Percentiles rank a stretch among this genome's conserved stretches.
phyloP scores from a whole-genome alignment of 208 protist genomes.

The Crithidia bombi region DNA sequence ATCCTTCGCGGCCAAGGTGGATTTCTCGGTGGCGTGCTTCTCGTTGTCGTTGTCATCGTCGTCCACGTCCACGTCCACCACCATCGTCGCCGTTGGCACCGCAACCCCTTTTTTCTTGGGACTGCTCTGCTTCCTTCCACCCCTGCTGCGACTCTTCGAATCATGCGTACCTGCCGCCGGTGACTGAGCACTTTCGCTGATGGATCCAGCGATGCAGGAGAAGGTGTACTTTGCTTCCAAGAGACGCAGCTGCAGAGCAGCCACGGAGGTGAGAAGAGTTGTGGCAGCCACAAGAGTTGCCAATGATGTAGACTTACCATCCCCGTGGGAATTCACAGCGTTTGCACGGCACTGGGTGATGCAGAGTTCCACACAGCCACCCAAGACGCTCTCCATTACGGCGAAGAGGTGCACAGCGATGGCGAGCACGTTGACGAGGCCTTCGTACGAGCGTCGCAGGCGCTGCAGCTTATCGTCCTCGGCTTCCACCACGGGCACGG shows the following conservation, averaged over 20 bases:
- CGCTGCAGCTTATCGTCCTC: not conserved
- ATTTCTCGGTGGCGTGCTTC: not conserved
- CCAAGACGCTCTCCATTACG: conserved; percentile 1
- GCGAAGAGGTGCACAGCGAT: conserved; percentile 16
- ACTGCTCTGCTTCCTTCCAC: not conserved
- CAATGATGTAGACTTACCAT: not conserved
- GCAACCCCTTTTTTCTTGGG: conserved; percentile 1
- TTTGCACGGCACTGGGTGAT: not conserved
- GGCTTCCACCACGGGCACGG: not conserved
- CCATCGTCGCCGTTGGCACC: not conserved
- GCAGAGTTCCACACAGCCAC: not conserved
- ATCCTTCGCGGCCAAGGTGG: not conserved
- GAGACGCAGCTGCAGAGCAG: conserved; percentile 3
- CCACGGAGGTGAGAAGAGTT: not conserved
- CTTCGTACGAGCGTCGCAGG: conserved; percentile 20
- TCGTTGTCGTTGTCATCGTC: not conserved
- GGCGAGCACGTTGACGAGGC: conserved; percentile 10
- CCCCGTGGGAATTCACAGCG: not conserved
- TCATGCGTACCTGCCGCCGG: not conserved
- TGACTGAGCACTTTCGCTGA: not conserved
- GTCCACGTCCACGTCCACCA: conserved; percentile 25
- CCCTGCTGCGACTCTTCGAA: conserved; percentile 1
- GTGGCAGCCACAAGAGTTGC: not conserved
- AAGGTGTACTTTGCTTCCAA: conserved; percentile 18
- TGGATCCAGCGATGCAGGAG: conserved; percentile 5